Evolutionary conservation across 1,139 yeast genomes (phyloP), one percentile per base, ranked within the genome.

Genomic region (Candida anutae): DNA sequence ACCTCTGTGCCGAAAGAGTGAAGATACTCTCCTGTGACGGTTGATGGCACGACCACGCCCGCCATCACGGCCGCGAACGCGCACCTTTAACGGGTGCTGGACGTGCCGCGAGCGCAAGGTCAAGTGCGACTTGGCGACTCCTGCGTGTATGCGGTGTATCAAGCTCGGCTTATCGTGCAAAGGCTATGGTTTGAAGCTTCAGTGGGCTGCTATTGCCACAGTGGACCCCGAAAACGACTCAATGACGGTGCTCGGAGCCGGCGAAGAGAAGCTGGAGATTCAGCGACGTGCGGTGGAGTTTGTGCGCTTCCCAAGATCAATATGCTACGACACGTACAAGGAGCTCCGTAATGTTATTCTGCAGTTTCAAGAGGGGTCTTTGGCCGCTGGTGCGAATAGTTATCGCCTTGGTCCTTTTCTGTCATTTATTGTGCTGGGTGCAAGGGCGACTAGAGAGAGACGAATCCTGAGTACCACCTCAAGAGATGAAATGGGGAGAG

Each of bases 81-180:
- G 74, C 25, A 61, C 62, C 27, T 69, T 66, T 43, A 54, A 63
- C 29, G 76, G 76, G 5, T 69, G 76, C 43, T 68, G 73, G 66
- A 69, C 75, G 9, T 69, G 76, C 39, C 53, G 75, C 21, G 39
- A 53, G 20, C 51, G 74, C 15, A 69, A 68, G 40, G 69, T 69
- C 35, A 69, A 68, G 41, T 69, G 76, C 45, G 75, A 68, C 38
- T 53, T 62, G 20, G 40, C 46, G 4, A 51, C 53, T 32, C 75
- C 75, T 2, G 33, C 33, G 11, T 69, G 76, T 39, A 28, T 35
- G 19, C 49, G 74, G 28, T 69, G 76, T 44, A 37, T 32, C 18
- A 66, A 58, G 34, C 59, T 74, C 6, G 48, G 53, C 9, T 29
- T 60, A 13, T 48, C 49, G 12, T 65, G 72, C 44, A 58, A 50